Evolutionary conservation across 2,329 filamentous ascomycete species (phyloP), one percentile per base, ranked within the genome.

Genomic region (Fusarium illudens): DNA sequence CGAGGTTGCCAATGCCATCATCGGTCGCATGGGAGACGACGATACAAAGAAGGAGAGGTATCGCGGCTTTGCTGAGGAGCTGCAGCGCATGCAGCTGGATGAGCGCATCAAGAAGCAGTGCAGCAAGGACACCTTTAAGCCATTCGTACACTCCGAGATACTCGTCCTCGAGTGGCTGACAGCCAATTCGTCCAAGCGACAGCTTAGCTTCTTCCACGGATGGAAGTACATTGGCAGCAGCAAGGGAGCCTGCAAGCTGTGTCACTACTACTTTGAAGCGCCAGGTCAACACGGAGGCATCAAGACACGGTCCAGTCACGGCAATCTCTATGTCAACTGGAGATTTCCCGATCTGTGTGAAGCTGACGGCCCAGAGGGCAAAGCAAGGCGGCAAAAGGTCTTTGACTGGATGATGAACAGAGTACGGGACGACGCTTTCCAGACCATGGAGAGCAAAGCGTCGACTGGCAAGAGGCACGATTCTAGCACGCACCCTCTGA

Each of bases 221-320:
- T 75, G 72, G 59, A 71, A 64, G 13, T 82, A 81, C 55, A 79
- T 83, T n/a, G 80, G 79, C 1, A 73, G 71, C 27, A 81, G 79
- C 68, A 83, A 83, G 64, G 79, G 79, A 0, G 77, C 79, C 0
- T 83, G 81, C 32, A 72, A 75, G 1, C 73, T 83, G 1, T 83
- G 81, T 25, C 37, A 69, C 4, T 76, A 77, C 49, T 83, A 80
- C 51, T 79, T 82, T n/a, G 51, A 56, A 1, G 65, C 67, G 0
- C 65, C 67, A 0, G 60, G 70, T 3, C 60, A 70, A 0, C 67
- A 70, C 34, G 13, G 52, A 0, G 36, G 30, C 1, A 71, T 81
- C 3, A 50, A 66, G 3, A 74, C 77, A 2, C 73, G 80, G 0
- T 32, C 70, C 3, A 67, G 75, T 0, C 80, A 81, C 42, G 62